These are phyloP conservation scores for Croton laevigatus DNA, from an alignment of 441 rosid species.

Conservation along the genomic window DNA sequence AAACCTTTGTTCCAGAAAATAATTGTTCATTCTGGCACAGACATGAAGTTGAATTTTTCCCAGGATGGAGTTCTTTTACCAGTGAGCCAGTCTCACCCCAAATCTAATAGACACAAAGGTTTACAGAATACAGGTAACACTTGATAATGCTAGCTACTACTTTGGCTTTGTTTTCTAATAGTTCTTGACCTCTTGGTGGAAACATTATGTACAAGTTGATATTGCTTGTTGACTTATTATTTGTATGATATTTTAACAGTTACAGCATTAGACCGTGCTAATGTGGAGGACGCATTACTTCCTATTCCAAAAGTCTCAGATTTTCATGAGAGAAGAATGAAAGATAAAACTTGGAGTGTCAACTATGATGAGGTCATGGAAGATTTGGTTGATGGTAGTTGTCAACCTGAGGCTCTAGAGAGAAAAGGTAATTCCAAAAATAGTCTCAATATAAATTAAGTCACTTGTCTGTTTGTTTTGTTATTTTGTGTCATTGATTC, in stretches of 20 bases:
- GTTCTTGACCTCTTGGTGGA: background rate
- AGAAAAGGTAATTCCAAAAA: constrained; percentile 39
- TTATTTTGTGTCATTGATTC: background rate
- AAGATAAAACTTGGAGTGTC: constrained; percentile 24
- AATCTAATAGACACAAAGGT: constrained; percentile 49
- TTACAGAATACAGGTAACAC: constrained; percentile 51
- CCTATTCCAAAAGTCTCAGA: constrained; percentile 63
- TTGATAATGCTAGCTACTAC: background rate
- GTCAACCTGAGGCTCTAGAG: constrained; percentile 36
- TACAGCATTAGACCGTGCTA: constrained; percentile 80
- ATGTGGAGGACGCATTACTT: constrained; percentile 78
- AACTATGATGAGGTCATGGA: constrained; percentile 42
- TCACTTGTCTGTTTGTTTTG: too few relatives aligned
- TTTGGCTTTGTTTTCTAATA: background rate
- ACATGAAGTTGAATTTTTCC: constrained; percentile 57
- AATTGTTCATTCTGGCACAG: constrained; percentile 57
- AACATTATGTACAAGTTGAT: background rate
- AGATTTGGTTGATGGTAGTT: constrained; percentile 39
- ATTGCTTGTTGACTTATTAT: constrained; percentile 28
- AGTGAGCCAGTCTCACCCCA: constrained; percentile 39
- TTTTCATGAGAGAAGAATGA: constrained; percentile 38
- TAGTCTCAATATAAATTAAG: background rate
- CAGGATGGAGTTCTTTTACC: constrained; percentile 79
- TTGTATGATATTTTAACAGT: constrained; percentile 45
- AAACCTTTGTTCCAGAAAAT: constrained; percentile 86